phyloP scores from a whole-genome alignment of 208 protist species.

The Acanthamoeba divionensis region DNA sequence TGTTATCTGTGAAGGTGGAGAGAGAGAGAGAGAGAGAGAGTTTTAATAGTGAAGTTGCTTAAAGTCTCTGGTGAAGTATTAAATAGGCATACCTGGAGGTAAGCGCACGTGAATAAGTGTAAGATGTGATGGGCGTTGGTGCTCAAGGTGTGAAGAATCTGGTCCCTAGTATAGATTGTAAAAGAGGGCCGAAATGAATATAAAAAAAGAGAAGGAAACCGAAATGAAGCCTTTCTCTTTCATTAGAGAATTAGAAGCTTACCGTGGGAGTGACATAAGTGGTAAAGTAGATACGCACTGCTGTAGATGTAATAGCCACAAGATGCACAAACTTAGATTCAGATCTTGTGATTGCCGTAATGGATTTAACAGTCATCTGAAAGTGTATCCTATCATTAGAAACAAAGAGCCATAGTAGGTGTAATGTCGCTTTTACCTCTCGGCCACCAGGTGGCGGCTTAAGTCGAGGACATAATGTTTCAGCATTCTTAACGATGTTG shows the following conservation, averaged over 20 bases:
- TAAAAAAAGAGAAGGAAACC: not conserved
- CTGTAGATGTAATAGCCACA: constrained; percentile 36
- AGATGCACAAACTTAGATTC: constrained; percentile 50
- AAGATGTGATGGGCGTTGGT: not conserved
- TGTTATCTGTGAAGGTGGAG: not conserved
- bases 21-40: not conserved
- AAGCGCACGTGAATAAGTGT: constrained; percentile 39
- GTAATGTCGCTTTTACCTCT: not conserved
- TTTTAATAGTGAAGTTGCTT: not conserved
- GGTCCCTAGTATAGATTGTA: not conserved
- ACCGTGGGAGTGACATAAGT: not conserved
- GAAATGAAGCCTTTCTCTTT: not conserved
- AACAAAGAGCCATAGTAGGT: not conserved
- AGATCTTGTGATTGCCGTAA: not conserved
- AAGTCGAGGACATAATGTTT: not conserved
- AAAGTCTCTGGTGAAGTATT: not conserved
- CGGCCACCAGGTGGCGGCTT: not conserved
- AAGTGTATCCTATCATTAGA: not conserved
- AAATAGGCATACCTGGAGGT: not conserved
- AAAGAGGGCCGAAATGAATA: not conserved
- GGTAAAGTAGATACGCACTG: constrained; percentile 44
- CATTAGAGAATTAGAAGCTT: not conserved
- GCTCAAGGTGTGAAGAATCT: not conserved
- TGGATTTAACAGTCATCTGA: constrained; percentile 22
- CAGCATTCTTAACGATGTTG: not conserved